Conservation (phyloP, 2,329 filamentous ascomycete genomes). For the Phaeosphaeria sp. region DNA sequence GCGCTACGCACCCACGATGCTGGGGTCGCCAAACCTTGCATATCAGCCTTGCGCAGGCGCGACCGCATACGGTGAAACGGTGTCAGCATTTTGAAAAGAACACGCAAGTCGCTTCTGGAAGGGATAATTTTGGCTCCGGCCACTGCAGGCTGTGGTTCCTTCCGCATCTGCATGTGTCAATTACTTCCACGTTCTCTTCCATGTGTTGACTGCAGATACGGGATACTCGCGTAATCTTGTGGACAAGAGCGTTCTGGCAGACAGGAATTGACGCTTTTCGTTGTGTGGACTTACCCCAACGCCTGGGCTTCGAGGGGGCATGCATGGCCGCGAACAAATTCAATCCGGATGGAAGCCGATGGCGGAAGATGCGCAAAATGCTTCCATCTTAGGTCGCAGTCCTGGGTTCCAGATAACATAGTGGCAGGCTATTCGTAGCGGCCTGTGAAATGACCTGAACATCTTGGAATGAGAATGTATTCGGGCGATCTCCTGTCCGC, state of each 20-base stretch:
- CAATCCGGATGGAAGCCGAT: not conserved
- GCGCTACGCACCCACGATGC: slow-evolving; percentile 17
- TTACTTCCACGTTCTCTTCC: not conserved
- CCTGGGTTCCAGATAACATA: not conserved
- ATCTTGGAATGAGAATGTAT: not conserved
- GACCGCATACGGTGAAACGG: not conserved
- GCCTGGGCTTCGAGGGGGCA: not conserved
- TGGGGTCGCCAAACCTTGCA: slow-evolving; percentile 18
- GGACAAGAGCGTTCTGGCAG: not conserved
- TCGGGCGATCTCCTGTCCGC: not conserved
- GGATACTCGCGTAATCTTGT: not conserved
- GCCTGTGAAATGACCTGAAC: not conserved
- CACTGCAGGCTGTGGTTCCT: slow-evolving; percentile 9
- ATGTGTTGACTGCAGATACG: not conserved
- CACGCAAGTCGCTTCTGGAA: not conserved
- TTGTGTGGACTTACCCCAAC: not conserved
- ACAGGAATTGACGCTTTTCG: not conserved
- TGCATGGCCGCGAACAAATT: not conserved
- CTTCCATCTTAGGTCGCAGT: not conserved
- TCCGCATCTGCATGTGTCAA: slow-evolving; percentile 3
- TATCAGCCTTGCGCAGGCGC: slow-evolving; percentile 21
- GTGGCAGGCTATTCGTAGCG: not conserved
- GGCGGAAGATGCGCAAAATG: not conserved
- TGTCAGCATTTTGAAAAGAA: not conserved
- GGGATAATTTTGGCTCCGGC: not conserved